phyloP scores from a whole-genome alignment of 225 moss, liverwort and hornwort species.

The Rhytidiadelphus loreus region DNA sequence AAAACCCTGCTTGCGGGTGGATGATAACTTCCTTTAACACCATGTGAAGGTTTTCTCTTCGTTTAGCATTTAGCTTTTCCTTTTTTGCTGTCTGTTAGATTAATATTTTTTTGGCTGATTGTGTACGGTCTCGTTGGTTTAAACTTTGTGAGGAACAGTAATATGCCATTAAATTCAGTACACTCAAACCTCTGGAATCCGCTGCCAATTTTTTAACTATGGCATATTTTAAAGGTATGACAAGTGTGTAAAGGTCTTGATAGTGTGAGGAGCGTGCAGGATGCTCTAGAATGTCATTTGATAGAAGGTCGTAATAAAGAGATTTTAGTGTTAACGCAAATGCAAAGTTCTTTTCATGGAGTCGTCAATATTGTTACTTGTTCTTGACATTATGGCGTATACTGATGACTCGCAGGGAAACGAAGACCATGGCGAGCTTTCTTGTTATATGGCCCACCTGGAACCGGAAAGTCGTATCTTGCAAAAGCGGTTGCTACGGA shows the following conservation, averaged over 20 bases:
- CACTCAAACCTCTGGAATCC: neutral
- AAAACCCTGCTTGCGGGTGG: neutral
- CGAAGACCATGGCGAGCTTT: conserved; percentile 96
- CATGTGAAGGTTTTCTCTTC: neutral
- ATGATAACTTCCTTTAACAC: neutral
- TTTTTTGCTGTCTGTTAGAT: neutral
- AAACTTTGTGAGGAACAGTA: neutral
- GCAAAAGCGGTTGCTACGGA: conserved; percentile 98
- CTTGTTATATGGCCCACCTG: conserved; percentile 87
- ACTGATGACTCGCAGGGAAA: conserved; percentile 34
- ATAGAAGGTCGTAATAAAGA: neutral
- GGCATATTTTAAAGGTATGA: neutral
- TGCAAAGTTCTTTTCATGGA: neutral
- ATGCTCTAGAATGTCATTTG: neutral
- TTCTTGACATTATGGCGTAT: neutral
- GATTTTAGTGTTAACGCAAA: neutral
- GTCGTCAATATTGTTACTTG: neutral
- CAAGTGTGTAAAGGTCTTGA: neutral
- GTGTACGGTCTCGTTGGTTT: neutral
- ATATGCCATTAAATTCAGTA: neutral
- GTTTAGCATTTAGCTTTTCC: neutral
- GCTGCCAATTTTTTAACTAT: neutral
- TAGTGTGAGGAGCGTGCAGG: neutral
- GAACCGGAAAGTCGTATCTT: conserved; percentile 96
- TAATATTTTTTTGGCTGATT: neutral